These are phyloP conservation scores for Dactylellina cionopaga DNA, from an alignment of 2,329 filamentous ascomycete genomes.

Conservation along the genomic window DNA sequence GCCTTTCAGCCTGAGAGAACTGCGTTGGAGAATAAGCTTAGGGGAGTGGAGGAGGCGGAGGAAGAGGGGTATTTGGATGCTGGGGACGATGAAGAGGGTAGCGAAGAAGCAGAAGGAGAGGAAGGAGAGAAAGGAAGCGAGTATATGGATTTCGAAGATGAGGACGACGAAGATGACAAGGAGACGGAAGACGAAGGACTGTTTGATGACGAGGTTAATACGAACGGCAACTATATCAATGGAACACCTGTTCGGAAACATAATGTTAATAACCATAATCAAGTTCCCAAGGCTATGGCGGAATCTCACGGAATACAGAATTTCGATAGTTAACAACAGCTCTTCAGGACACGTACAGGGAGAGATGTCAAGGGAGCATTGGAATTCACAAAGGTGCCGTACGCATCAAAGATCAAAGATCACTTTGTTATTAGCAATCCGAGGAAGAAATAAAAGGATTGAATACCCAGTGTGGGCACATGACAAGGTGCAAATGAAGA, in stretches of 20 bases:
- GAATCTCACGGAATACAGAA: no score
- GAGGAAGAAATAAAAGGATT: no score
- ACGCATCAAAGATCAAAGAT: no score
- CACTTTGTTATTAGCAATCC: no score
- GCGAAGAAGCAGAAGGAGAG: constrained; percentile 70
- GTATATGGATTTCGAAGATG: constrained; percentile 71
- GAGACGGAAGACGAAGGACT: constrained; percentile 72
- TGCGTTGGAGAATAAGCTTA: constrained; percentile 71
- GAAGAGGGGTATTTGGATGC: constrained; percentile 65
- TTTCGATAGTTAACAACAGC: no score
- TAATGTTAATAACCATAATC: constrained; percentile 19
- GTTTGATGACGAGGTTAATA: constrained; percentile 72
- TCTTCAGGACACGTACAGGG: no score
- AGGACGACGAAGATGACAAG: constrained; percentile 71
- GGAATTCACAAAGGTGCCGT: no score
- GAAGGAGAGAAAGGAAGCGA: constrained; percentile 62
- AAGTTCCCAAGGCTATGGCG: constrained; percentile 25
- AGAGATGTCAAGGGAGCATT: no score
- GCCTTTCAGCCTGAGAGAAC: constrained; percentile 96
- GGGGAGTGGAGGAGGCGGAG: constrained; percentile 70
- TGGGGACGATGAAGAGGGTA: constrained; percentile 68
- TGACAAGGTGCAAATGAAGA: no score
- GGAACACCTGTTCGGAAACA: constrained; percentile 29
- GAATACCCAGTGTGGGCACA: no score
- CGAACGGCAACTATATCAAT: constrained; percentile 64